A percentile compares a stretch with the other conserved stretches of the same genome.
These are phyloP conservation scores for Globisporangium ultimum DNA, from an alignment of 352 stramenopile species.

Conservation along the genomic window DNA sequence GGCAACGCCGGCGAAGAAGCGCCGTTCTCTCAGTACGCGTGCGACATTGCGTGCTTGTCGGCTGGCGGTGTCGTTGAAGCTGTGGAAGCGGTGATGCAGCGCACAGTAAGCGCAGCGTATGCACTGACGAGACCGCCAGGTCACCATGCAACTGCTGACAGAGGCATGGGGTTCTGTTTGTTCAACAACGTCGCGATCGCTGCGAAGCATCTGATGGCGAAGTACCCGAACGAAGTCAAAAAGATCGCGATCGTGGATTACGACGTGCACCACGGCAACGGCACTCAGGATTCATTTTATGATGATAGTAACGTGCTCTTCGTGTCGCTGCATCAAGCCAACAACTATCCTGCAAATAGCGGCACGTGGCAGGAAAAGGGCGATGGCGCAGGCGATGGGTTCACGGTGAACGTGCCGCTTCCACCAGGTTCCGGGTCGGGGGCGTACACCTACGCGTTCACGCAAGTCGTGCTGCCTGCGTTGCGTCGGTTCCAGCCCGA, in stretches of 20 bases:
- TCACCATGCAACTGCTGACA: constrained; percentile 54
- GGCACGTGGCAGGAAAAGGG: constrained; percentile 44
- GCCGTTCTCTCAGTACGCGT: constrained; percentile 66
- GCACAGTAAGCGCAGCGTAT: constrained; percentile 43
- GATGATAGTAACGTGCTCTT: constrained; percentile 73
- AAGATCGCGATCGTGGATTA: constrained; percentile 94
- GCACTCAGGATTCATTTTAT: constrained; percentile 91
- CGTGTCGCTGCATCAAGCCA: constrained; percentile 75
- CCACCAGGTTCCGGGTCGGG: constrained; percentile 66
- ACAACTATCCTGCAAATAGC: constrained; percentile 75
- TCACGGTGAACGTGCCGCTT: constrained; percentile 87
- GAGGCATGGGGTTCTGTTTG: constrained; percentile 70
- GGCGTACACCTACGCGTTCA: constrained; percentile 73
- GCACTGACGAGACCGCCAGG: constrained; percentile 67
- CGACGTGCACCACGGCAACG: constrained; percentile 96
- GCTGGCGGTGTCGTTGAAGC: constrained; percentile 56
- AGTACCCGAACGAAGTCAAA: constrained; percentile 70
- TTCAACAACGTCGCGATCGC: constrained; percentile 75
- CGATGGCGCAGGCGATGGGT: constrained; percentile 29
- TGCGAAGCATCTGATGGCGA: constrained; percentile 37
- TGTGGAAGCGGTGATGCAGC: constrained; percentile 50
- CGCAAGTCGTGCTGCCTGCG: constrained; percentile 60
- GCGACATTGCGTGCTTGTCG: constrained; percentile 73
- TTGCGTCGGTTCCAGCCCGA: constrained; percentile 71
- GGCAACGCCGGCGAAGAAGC: constrained; percentile 72